Percentiles rank a stretch among this genome's conserved stretches.
phyloP scores from a whole-genome alignment of 257 asterid species.

The Cordia subcordata region DNA sequence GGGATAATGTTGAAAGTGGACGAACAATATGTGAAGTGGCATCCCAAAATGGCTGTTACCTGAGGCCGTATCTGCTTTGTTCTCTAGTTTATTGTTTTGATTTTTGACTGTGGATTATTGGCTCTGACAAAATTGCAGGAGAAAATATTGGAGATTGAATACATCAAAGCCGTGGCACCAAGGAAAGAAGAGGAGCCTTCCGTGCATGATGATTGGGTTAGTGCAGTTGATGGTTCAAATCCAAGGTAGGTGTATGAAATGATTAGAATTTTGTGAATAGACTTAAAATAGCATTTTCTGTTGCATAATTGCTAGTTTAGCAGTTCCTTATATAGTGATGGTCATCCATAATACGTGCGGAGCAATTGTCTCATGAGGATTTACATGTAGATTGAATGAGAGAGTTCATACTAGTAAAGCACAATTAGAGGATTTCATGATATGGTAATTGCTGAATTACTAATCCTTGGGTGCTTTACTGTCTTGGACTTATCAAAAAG shows the following conservation, averaged over 20 bases:
- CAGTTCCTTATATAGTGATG: too few species aligned
- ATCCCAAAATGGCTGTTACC: background rate
- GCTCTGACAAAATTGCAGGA: slow-evolving; percentile 45
- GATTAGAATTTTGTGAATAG: background rate
- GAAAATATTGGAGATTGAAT: slow-evolving; percentile 84
- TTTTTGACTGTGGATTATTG: slow-evolving; percentile 3
- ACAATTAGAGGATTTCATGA: too few species aligned
- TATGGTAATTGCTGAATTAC: too few species aligned
- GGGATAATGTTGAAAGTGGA: background rate
- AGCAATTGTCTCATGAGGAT: too few species aligned
- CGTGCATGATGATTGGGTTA: slow-evolving; percentile 93
- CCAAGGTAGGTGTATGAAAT: slow-evolving; percentile 45
- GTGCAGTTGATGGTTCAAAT: slow-evolving; percentile 88
- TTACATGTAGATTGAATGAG: too few species aligned
- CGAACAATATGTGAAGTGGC: too few species aligned
- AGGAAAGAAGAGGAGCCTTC: slow-evolving; percentile 80
- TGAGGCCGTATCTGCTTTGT: background rate
- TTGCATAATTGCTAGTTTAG: too few species aligned
- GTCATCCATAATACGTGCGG: too few species aligned
- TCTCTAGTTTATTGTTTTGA: background rate
- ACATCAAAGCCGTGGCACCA: slow-evolving; percentile 80
- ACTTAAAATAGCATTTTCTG: background rate
- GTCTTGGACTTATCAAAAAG: too few species aligned
- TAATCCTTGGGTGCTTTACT: too few species aligned
- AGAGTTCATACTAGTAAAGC: too few species aligned